A percentile compares a stretch with the other conserved stretches of the same genome.
These are phyloP conservation scores for Allomyces macrogynus DNA, from an alignment of 192 early-diverging fungal genomes.

Conservation along the genomic window DNA sequence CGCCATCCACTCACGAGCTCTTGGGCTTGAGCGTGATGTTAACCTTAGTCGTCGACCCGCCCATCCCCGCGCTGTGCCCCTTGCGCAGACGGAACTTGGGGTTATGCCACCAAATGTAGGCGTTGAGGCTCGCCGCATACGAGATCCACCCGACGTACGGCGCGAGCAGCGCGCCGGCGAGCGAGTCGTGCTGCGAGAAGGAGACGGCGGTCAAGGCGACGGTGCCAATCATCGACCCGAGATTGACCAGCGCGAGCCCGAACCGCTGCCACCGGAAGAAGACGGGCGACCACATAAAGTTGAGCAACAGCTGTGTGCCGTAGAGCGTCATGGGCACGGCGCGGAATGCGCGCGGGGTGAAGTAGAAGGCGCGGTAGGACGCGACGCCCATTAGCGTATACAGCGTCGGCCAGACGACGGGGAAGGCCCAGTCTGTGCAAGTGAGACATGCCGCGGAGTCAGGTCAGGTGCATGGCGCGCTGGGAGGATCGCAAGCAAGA, in stretches of 20 bases:
- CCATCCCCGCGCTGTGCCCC: too few relatives aligned
- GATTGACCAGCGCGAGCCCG: not conserved
- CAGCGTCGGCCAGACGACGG: not conserved
- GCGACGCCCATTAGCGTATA: not conserved
- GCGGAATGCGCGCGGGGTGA: not conserved
- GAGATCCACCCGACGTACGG: not conserved
- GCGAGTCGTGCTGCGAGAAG: not conserved
- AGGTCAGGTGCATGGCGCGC: too few relatives aligned
- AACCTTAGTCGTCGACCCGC: too few relatives aligned
- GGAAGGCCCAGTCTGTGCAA: not conserved
- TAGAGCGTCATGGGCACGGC: not conserved
- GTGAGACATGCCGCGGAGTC: too few relatives aligned
- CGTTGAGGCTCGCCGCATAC: not conserved
- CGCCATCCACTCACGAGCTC: too few relatives aligned
- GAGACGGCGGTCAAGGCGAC: not conserved
- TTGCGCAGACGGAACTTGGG: not conserved
- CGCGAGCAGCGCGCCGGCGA: not conserved
- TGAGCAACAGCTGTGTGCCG: not conserved
- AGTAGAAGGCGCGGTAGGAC: not conserved
- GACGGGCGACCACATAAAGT: not conserved
- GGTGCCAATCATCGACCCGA: not conserved
- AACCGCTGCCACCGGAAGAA: not conserved
- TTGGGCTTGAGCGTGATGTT: too few relatives aligned
- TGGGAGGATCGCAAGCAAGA: too few relatives aligned
- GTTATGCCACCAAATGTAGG: not conserved